These are phyloP conservation scores for Lactarius indigo DNA, from an alignment of 768 basidiomycete species.

Conservation along the genomic window DNA sequence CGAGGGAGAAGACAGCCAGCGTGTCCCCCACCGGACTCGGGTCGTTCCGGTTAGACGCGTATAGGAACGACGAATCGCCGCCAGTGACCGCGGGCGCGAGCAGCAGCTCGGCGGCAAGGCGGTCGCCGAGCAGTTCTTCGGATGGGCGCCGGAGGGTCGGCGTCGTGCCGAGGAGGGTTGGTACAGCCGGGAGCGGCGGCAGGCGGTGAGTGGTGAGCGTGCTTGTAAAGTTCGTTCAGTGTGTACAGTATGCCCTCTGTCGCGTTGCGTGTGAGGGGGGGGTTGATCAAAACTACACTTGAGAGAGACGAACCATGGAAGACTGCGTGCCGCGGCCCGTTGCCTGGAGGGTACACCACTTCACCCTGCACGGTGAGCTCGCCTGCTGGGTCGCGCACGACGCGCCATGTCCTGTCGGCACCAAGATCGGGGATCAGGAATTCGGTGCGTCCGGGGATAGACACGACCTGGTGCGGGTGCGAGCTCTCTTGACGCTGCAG, in stretches of 20 bases:
- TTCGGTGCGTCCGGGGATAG: constrained; percentile 34
- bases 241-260: constrained; percentile 64
- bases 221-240: constrained; percentile 59
- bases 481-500: constrained; percentile 61
- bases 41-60: constrained; percentile 74
- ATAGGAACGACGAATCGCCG: constrained; percentile 58
- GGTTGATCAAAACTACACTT: not conserved
- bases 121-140: constrained; percentile 37
- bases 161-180: constrained; percentile 36
- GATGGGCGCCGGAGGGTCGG: constrained; percentile 46
- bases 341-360: constrained; percentile 49
- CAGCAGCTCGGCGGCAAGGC: constrained; percentile 70
- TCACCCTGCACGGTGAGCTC: constrained; percentile 48
- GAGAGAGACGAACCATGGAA: constrained; percentile 61
- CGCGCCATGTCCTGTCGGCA: constrained; percentile 57
- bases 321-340: constrained; percentile 70
- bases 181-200: constrained; percentile 39
- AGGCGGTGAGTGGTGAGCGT: constrained; percentile 53
- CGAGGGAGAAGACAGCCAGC: constrained; percentile 63
- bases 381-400: constrained; percentile 42
- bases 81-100: constrained; percentile 47
- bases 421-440: constrained; percentile 38
- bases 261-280: not conserved
- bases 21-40: constrained; percentile 66
- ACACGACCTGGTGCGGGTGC: constrained; percentile 72